Evolutionary conservation across 169 alveolate genomes (phyloP).

Genomic region (Miamiensis avidus): DNA sequence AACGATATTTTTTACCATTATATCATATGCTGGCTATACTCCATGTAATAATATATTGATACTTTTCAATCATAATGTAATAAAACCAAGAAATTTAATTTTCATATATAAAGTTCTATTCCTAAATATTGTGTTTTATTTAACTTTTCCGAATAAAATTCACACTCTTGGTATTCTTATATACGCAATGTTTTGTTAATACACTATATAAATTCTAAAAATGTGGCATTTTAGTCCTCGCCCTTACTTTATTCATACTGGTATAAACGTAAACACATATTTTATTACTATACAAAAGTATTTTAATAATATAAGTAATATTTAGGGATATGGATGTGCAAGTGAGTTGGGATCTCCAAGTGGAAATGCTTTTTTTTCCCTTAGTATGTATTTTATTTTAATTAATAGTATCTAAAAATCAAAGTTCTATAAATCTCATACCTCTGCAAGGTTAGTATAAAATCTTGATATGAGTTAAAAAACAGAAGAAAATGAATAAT

Average conservation of each 20-base stretch:
- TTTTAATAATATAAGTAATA: no score
- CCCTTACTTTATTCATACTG: neutral
- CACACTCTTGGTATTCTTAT: neutral
- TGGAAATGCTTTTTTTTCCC: neutral
- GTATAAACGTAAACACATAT: neutral
- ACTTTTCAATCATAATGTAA: no score
- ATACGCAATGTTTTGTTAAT: no score
- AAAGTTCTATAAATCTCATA: neutral
- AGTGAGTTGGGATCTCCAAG: neutral
- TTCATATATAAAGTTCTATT: no score
- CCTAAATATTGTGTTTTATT: neutral
- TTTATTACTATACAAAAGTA: no score
- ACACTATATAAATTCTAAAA: no score
- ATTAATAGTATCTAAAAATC: neutral
- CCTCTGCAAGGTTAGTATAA: neutral
- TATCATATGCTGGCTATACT: neutral
- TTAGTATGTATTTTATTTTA: no score
- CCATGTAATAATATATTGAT: no score
- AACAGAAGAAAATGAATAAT: neutral
- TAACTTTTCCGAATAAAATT: neutral
- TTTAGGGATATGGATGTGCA: neutral
- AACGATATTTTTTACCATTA: neutral
- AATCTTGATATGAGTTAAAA: neutral
- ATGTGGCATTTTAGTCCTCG: neutral
- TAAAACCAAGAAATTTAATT: neutral